phyloP scores from a whole-genome alignment of 1,284 basidiomycete species.

The Phellopilus nigrolimitatus region DNA sequence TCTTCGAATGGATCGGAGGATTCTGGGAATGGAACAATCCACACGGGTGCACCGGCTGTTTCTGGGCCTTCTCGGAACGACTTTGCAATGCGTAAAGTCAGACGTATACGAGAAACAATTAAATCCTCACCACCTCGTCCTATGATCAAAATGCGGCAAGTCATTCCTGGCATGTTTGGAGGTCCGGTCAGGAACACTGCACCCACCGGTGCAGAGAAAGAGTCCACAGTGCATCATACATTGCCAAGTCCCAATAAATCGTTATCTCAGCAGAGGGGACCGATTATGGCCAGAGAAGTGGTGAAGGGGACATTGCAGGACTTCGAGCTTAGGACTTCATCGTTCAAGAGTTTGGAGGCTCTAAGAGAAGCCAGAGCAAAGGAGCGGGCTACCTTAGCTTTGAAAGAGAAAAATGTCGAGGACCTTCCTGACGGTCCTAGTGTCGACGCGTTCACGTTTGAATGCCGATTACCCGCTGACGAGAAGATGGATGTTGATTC shows the following conservation, averaged over 20 bases:
- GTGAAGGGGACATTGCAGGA: constrained; percentile 17
- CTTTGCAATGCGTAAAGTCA: constrained; percentile 27
- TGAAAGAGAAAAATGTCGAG: background rate
- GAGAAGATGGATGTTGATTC: constrained; percentile 12
- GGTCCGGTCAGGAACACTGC: constrained; percentile 19
- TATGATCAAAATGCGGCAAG: constrained; percentile 31
- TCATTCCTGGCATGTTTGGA: constrained; percentile 33
- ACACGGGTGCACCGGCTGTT: constrained; percentile 10
- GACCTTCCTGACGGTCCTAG: constrained; percentile 2
- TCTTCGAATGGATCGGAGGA: constrained; percentile 20
- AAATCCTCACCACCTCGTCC: constrained; percentile 24
- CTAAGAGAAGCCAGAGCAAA: constrained; percentile 6
- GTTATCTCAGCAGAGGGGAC: constrained; percentile 12
- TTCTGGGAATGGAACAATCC: constrained; percentile 15
- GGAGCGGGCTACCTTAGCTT: background rate
- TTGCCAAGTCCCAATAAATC: constrained; percentile 25
- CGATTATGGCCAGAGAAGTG: constrained; percentile 33
- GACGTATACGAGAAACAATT: constrained; percentile 39
- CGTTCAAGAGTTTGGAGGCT: constrained; percentile 9
- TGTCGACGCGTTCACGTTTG: constrained; percentile 15
- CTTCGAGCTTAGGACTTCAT: constrained; percentile 6
- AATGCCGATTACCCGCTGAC: constrained; percentile 7
- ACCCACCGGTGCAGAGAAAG: constrained; percentile 17
- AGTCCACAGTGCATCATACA: constrained; percentile 3
- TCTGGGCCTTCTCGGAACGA: constrained; percentile 10